Evolutionary conservation across 2,329 filamentous ascomycete genomes (phyloP).

Genomic region (Fusarium lyarnte): DNA sequence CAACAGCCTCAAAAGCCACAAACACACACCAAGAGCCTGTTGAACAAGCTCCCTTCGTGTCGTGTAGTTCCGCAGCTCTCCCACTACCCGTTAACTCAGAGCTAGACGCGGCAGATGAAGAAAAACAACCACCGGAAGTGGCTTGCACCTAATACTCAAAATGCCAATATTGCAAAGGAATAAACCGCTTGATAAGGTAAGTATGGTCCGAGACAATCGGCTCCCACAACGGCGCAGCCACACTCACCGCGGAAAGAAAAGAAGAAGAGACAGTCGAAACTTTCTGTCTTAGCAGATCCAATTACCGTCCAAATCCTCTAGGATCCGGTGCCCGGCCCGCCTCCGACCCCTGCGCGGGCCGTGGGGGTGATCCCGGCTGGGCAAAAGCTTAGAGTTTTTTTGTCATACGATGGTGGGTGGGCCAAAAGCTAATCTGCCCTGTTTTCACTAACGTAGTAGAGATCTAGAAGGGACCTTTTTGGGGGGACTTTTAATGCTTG

Average conservation of each 20-base stretch:
- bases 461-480: neutral
- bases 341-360: conserved; percentile 12
- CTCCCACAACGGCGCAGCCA: neutral
- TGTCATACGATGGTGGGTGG: conserved; percentile 11
- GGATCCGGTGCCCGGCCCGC: neutral
- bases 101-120: neutral
- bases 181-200: neutral
- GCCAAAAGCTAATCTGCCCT: neutral
- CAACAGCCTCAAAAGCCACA: neutral
- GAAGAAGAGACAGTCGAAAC: neutral
- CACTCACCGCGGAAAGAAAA: neutral
- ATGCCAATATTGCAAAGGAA: neutral
- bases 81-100: neutral
- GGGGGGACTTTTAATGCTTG: neutral
- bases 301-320: neutral
- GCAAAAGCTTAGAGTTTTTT: conserved; percentile 22
- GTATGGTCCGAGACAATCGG: neutral
- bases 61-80: neutral
- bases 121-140: neutral
- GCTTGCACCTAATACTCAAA: neutral
- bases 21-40: neutral
- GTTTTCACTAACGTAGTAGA: neutral
- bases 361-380: conserved; percentile 25
- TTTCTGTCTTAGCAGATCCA: neutral
- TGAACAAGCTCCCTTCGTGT: too few relatives aligned